Evolutionary conservation across 352 stramenopile genomes (phyloP), one percentile per base, ranked within the genome.

Genomic region (Hyaloperonospora arabidopsidis): DNA sequence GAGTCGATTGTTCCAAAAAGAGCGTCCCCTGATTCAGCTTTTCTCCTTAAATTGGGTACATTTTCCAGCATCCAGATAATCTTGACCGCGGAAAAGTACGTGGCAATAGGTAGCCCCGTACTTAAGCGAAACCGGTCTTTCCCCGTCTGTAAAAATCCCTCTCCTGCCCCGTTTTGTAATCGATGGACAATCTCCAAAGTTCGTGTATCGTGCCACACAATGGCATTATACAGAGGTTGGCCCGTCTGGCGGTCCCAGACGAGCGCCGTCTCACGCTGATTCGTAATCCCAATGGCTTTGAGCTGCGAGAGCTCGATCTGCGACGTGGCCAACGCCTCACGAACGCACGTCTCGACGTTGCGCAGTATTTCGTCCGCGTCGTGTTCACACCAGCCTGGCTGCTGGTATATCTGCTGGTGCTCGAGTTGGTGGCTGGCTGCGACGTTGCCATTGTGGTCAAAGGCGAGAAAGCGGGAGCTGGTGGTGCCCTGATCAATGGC

Each of bases 1-100:
- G 90, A 96, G 78, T 99, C 97, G 48, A 99, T 97, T 46, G 97
- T 99, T 41, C 97, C 97, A 63, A 99, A 99, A 38, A 97, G 59
- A 43, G 89, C 88, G 17, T 97, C 67, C 13, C 79, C 79, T 21
- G 77, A 62, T 58, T 92, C 76, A 19, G 96, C 71, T 70, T 96
- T 96, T 17, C 76, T 70, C 43, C 81, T 74, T 17, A 98, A 61
- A 15, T 81, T 79, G 5, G 78, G 69, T 5, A 98, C 80, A 65
- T 98, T 97, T 54, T 98, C 91, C 12, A 99, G 72, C 38, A 99
- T 74, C 96, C 96, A 99, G 54, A 94, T 88, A 47, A 99, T 84
- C 72, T 99, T 99, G 34, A 95, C 96, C 18, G 84, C 96, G 34
- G 95, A 97, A 74, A 99, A 99, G 79, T 99, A 99, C 25, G 88